phyloP scores from a whole-genome alignment of 768 basidiomycete genomes.

The Lactifluus echinatus region DNA sequence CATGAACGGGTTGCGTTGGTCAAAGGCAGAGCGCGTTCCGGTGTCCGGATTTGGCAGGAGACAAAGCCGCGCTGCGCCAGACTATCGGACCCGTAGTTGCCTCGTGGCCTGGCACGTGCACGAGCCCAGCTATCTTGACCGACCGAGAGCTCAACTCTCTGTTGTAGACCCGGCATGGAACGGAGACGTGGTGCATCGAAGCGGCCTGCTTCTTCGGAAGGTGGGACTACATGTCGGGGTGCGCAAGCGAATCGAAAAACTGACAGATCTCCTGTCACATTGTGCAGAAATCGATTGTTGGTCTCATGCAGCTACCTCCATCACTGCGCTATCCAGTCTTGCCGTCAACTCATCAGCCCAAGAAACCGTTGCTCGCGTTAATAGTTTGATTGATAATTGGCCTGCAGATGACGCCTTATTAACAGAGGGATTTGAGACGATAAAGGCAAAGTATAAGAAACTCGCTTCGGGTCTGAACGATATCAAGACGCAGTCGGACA shows the following conservation, averaged over 20 bases:
- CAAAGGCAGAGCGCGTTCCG: conserved; percentile 2
- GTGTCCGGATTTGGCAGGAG: background rate
- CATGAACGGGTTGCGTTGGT: background rate
- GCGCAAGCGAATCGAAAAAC: conserved; percentile 11
- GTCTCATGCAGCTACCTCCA: conserved; percentile 55
- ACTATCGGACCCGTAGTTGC: background rate
- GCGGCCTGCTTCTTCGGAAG: conserved; percentile 71
- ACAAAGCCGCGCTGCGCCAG: background rate
- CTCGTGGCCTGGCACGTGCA: conserved; percentile 2
- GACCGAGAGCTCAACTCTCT: background rate
- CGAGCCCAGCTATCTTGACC: background rate
- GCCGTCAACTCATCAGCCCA: conserved; percentile 40
- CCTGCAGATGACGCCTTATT: conserved; percentile 61
- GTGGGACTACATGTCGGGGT: conserved; percentile 31
- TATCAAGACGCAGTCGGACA: conserved; percentile 47
- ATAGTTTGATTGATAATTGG: conserved; percentile 63
- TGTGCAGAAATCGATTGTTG: conserved; percentile 66
- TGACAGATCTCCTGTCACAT: background rate
- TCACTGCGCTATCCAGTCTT: conserved; percentile 46
- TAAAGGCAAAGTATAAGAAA: conserved; percentile 57
- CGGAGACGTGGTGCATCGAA: conserved; percentile 51
- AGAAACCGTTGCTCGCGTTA: conserved; percentile 64
- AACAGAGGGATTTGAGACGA: conserved; percentile 55
- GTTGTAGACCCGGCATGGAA: conserved; percentile 40
- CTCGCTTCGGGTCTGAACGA: conserved; percentile 53